These are phyloP conservation scores for Vitis rupestris DNA, from an alignment of 164 flowering plant species.

Conservation along the genomic window DNA sequence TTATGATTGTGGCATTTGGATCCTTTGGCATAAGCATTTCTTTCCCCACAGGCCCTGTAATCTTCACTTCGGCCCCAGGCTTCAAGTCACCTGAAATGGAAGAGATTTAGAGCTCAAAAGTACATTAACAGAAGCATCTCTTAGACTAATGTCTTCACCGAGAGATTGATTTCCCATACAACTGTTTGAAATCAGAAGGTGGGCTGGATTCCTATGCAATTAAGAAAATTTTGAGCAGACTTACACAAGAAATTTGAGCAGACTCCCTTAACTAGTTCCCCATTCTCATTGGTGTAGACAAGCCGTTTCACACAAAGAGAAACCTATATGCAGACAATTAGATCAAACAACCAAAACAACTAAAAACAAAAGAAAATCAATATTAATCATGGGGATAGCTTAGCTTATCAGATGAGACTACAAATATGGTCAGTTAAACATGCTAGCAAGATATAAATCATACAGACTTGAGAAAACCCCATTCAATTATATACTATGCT, in stretches of 20 bases:
- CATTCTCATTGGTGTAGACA: slow-evolving; percentile 87
- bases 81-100: slow-evolving; percentile 76
- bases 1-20: slow-evolving; percentile 83
- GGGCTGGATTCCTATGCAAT: not conserved
- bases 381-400: not conserved
- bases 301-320: slow-evolving; percentile 93
- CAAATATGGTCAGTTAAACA: not conserved
- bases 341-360: not conserved
- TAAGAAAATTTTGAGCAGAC: slow-evolving; percentile 10
- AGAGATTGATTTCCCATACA: no score
- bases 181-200: no score
- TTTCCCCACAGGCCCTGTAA: slow-evolving; percentile 98
- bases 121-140: not conserved
- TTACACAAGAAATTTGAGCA: slow-evolving; percentile 97
- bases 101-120: not conserved
- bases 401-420: not conserved
- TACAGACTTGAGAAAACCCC: not conserved
- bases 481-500: not conserved
- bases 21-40: slow-evolving; percentile 99
- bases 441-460: slow-evolving; percentile 4
- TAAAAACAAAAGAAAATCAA: not conserved
- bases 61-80: slow-evolving; percentile 78
- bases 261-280: slow-evolving; percentile 93
- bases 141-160: no score
- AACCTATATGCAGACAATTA: slow-evolving; percentile 42